Evolutionary conservation across 2,329 filamentous ascomycete species (phyloP).

Genomic region (Parastagonospora avenae): DNA sequence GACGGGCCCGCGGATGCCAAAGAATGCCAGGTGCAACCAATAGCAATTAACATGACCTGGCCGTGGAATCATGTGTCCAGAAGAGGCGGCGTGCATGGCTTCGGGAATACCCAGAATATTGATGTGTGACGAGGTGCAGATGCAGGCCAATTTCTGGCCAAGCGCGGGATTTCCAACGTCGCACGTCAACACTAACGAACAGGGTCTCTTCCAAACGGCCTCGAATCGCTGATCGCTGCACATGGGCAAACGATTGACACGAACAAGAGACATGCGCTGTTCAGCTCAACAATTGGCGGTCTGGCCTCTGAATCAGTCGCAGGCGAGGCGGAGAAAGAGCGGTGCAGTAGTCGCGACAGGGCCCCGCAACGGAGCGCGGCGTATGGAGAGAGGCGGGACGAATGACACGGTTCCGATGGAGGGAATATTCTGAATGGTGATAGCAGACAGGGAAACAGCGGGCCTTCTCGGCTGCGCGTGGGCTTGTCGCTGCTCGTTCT

Average conservation of each 20-base stretch:
- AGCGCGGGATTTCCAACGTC: slow-evolving; percentile 28
- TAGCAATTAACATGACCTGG: slow-evolving; percentile 17
- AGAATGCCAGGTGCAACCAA: slow-evolving; percentile 17
- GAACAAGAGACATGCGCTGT: not conserved
- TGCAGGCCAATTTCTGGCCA: slow-evolving; percentile 17
- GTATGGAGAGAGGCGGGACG: slow-evolving; percentile 19
- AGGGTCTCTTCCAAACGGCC: slow-evolving; percentile 1
- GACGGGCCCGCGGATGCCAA: too few relatives aligned
- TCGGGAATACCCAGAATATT: slow-evolving; percentile 29
- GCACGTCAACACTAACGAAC: slow-evolving; percentile 4
- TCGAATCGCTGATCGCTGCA: not conserved
- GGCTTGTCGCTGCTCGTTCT: slow-evolving; percentile 18
- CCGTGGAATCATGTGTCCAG: not conserved
- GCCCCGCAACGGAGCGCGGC: slow-evolving; percentile 26
- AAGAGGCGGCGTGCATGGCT: slow-evolving; percentile 13
- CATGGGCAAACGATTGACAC: not conserved
- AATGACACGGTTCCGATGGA: slow-evolving; percentile 12
- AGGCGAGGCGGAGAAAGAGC: slow-evolving; percentile 1
- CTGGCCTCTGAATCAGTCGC: slow-evolving; percentile 2
- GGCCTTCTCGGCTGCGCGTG: slow-evolving; percentile 11
- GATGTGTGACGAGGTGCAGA: slow-evolving; percentile 40
- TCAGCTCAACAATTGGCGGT: not conserved
- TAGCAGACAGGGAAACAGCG: not conserved
- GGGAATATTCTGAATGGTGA: too few relatives aligned
- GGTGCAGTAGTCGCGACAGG: slow-evolving; percentile 22